A percentile compares a stretch with the other conserved stretches of the same genome.
Conservation (phyloP, 345 rosid genomes). For the Dovyalis caffra region DNA sequence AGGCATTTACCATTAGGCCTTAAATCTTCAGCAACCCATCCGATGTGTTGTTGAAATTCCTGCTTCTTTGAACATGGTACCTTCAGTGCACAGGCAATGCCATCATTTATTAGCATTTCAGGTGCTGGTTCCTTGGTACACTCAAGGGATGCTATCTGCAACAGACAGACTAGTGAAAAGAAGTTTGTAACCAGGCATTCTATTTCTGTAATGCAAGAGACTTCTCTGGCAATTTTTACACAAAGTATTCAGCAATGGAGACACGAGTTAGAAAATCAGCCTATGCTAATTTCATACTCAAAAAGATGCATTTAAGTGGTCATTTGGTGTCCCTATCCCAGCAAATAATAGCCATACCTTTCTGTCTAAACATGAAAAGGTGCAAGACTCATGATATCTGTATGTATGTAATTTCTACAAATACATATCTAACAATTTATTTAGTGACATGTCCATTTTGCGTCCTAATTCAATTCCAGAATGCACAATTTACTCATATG, state of each 20-base stretch:
- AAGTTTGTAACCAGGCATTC: background rate
- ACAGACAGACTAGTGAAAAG: background rate
- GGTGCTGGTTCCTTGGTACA: constrained; percentile 37
- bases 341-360: background rate
- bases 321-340: constrained; percentile 1
- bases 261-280: too few species aligned
- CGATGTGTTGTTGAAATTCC: constrained; percentile 32
- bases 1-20: constrained; percentile 47
- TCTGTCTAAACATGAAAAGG: background rate
- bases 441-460: background rate
- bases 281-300: too few species aligned
- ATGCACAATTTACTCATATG: background rate
- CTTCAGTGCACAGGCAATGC: constrained; percentile 43
- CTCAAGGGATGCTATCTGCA: constrained; percentile 41
- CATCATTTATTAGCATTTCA: constrained; percentile 25
- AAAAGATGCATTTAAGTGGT: background rate
- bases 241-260: too few species aligned
- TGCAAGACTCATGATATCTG: background rate
- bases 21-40: constrained; percentile 21
- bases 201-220: background rate
- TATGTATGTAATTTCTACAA: background rate
- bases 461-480: background rate
- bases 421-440: background rate
- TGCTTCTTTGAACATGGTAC: constrained; percentile 35
- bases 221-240: background rate